phyloP scores from a whole-genome alignment of 345 rosid species.

The Raphanus sativus region DNA sequence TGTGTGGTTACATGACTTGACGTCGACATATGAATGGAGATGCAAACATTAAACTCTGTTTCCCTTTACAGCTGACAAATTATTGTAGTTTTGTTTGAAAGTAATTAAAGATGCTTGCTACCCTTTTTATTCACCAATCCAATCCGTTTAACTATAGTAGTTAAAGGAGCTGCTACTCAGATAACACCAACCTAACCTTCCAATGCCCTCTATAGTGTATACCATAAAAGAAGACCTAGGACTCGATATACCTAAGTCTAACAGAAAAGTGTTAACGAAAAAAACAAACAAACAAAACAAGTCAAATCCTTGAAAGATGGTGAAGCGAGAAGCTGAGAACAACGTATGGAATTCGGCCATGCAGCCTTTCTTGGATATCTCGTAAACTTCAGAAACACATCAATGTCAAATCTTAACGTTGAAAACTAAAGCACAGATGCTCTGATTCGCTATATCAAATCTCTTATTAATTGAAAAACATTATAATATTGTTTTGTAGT shows the following conservation, averaged over 20 bases:
- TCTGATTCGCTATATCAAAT: neutral
- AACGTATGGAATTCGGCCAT: neutral
- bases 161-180: no score
- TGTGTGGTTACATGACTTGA: neutral
- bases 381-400: neutral
- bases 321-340: neutral
- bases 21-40: neutral
- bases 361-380: neutral
- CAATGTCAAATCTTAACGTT: neutral
- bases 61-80: neutral
- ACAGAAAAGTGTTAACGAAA: neutral
- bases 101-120: neutral
- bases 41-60: slow-evolving; percentile 1
- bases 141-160: neutral
- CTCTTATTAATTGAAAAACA: no score
- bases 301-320: neutral
- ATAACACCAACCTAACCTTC: no score
- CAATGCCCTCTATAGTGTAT: no score
- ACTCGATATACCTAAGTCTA: neutral
- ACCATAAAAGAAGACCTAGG: neutral
- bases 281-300: neutral
- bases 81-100: neutral
- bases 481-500: no score
- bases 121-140: neutral
- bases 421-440: neutral